Percentiles rank a stretch among this genome's conserved stretches.
Evolutionary conservation across 257 asterid genomes (phyloP).

Genomic region (Haberlea rhodopensis): DNA sequence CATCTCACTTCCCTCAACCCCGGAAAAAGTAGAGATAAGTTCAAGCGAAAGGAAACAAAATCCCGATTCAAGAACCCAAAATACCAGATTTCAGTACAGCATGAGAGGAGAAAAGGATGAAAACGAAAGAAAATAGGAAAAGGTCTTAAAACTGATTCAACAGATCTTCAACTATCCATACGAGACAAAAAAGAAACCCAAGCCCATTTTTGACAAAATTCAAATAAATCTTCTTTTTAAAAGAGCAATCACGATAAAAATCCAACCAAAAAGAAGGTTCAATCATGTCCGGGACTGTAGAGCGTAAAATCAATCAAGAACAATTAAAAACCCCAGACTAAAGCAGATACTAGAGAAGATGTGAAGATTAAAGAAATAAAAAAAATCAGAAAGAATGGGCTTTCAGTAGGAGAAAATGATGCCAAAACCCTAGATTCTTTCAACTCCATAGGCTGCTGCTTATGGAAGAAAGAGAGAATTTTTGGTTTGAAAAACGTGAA

Average conservation of each 20-base stretch:
- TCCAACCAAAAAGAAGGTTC: constrained; percentile 23
- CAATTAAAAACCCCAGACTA: not conserved
- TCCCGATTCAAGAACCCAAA: constrained; percentile 40
- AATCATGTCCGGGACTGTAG: not conserved
- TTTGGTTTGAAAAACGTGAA: constrained; percentile 59
- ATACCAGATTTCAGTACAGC: constrained; percentile 19
- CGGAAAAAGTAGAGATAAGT: not conserved
- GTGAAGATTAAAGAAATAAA: not conserved
- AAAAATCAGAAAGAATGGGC: constrained; percentile 31
- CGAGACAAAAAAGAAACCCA: constrained; percentile 5
- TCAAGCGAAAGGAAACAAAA: not conserved
- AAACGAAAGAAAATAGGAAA: not conserved
- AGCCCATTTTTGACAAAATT: constrained; percentile 25
- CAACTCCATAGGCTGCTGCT: constrained; percentile 25
- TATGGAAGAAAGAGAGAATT: constrained; percentile 2
- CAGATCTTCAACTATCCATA: constrained; percentile 35
- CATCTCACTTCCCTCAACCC: constrained; percentile 33
- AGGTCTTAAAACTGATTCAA: constrained; percentile 15
- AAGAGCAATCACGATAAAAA: constrained; percentile 19
- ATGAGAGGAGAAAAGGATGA: constrained; percentile 16
- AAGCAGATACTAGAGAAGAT: constrained; percentile 20
- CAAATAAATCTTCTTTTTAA: constrained; percentile 1
- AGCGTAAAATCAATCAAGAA: constrained; percentile 12
- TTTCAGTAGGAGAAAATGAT: constrained; percentile 34
- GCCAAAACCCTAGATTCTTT: constrained; percentile 56